Evolutionary conservation across 257 asterid species (phyloP).

Genomic region (Lantana camara): DNA sequence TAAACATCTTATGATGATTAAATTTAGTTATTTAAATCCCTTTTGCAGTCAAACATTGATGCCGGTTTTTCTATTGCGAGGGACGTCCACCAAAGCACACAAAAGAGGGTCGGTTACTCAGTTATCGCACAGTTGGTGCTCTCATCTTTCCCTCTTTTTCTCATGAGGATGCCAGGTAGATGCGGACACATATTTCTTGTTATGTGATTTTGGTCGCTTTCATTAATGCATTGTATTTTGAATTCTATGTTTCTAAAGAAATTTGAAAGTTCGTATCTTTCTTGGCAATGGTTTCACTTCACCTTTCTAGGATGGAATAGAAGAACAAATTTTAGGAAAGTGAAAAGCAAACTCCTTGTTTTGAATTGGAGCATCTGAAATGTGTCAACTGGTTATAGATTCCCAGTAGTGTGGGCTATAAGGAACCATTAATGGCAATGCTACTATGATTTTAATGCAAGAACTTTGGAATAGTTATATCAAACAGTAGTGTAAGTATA

Average conservation of each 20-base stretch:
- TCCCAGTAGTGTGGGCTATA: background rate
- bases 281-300: background rate
- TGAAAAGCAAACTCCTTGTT: background rate
- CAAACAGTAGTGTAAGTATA: background rate
- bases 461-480: background rate
- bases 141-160: background rate
- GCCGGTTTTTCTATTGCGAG: conserved; percentile 49
- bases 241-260: background rate
- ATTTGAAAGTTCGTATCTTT: background rate
- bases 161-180: too few relatives aligned
- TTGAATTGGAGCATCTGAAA: background rate
- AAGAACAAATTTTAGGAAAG: background rate
- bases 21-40: background rate
- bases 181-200: too few relatives aligned
- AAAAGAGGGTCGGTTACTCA: too few relatives aligned
- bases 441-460: background rate
- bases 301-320: background rate
- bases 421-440: background rate
- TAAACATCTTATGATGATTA: conserved; percentile 9
- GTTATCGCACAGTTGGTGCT: conserved; percentile 12
- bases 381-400: background rate
- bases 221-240: too few relatives aligned
- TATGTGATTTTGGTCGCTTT: too few relatives aligned
- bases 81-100: too few relatives aligned
- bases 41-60: conserved; percentile 41